Percentiles rank a stretch among this genome's conserved stretches.
Evolutionary conservation across 495 filamentous ascomycete genomes (phyloP).

Genomic region (Neurospora sp.): DNA sequence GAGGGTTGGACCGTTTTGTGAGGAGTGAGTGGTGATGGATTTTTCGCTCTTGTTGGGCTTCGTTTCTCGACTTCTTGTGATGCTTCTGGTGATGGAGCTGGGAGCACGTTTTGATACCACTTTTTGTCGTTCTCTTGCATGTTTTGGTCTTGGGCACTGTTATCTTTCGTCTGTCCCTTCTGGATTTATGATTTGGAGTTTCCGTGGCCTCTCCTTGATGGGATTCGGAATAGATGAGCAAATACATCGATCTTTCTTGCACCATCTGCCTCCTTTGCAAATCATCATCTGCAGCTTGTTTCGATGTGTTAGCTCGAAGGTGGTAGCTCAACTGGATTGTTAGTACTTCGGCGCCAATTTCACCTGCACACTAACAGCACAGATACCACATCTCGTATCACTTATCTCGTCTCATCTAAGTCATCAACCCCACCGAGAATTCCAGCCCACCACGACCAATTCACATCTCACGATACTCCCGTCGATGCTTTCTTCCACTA

Average conservation of each 20-base stretch:
- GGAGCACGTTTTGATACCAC: neutral
- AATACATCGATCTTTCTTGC: neutral
- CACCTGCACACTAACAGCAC: neutral
- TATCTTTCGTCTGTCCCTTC: neutral
- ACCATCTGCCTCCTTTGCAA: neutral
- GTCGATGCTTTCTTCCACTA: neutral
- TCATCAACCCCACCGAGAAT: neutral
- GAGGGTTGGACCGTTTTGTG: neutral
- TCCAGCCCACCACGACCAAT: neutral
- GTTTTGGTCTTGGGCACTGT: neutral
- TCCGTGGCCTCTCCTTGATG: neutral
- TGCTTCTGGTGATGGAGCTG: neutral
- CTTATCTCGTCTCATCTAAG: neutral
- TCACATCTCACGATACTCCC: neutral
- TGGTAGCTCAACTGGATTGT: neutral
- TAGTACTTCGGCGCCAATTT: neutral
- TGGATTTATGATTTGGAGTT: neutral
- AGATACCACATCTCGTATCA: neutral
- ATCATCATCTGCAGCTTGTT: neutral
- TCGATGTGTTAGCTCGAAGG: neutral
- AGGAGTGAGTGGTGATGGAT: neutral
- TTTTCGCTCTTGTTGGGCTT: neutral
- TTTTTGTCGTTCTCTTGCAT: neutral
- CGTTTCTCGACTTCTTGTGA: neutral
- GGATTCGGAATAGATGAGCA: neutral